Conservation (phyloP, 2,329 filamentous ascomycete species). For the Alternaria ethzedia region DNA sequence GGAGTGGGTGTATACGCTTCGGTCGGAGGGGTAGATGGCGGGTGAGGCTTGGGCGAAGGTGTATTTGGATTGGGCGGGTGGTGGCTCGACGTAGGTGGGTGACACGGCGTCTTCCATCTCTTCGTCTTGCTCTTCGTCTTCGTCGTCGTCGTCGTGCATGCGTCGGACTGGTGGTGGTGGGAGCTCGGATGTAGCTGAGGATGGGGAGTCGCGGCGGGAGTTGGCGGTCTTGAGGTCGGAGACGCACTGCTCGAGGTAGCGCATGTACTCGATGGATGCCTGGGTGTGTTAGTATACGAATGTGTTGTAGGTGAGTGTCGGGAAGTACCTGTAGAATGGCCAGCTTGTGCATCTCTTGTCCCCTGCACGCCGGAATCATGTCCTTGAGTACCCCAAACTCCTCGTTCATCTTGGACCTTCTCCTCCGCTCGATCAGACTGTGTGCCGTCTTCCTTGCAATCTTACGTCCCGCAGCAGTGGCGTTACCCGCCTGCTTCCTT, state of each 20-base stretch:
- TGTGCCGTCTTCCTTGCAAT: conserved; percentile 96
- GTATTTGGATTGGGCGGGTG: conserved; percentile 23
- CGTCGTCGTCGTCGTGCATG: conserved; percentile 49
- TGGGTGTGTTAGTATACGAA: conserved; percentile 4
- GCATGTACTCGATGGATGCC: conserved; percentile 96
- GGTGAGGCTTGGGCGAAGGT: conserved; percentile 42
- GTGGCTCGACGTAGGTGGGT: conserved; percentile 28
- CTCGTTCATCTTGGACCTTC: conserved; percentile 98
- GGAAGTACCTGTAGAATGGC: conserved; percentile 84
- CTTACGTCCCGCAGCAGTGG: conserved; percentile 88
- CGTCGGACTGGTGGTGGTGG: conserved; percentile 24
- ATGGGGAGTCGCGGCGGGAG: conserved; percentile 35
- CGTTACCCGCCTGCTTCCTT: conserved; percentile 73
- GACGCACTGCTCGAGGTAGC: conserved; percentile 90
- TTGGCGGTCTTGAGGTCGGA: conserved; percentile 69
- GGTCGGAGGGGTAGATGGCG: conserved; percentile 46
- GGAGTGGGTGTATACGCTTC: conserved; percentile 41
- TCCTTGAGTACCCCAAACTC: conserved; percentile 92
- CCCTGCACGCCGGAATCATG: conserved; percentile 95
- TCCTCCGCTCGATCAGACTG: conserved; percentile 86
- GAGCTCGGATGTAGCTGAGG: conserved; percentile 33
- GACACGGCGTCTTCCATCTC: conserved; percentile 49
- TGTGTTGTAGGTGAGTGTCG: too few relatives aligned
- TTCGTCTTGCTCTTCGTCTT: conserved; percentile 58
- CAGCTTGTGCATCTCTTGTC: conserved; percentile 95